These are phyloP conservation scores for Apiospora sp. DNA, from an alignment of 2,329 filamentous ascomycete species.

Conservation along the genomic window DNA sequence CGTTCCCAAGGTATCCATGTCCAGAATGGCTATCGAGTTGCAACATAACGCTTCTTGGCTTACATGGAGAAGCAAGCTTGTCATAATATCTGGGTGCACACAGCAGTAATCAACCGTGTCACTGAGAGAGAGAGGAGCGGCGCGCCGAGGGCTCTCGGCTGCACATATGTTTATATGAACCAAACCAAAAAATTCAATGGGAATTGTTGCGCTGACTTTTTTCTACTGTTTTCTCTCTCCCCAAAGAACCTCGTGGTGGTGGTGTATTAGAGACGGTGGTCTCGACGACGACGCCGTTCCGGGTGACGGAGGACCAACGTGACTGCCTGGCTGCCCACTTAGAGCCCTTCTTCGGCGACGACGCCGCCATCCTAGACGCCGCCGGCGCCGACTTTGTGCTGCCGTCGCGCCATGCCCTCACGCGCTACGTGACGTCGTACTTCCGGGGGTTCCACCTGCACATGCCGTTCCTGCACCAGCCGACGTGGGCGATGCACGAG, in stretches of 20 bases:
- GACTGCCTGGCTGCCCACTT: constrained; percentile 36
- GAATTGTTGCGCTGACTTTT: constrained; percentile 21
- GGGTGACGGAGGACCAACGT: constrained; percentile 46
- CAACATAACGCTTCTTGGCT: constrained; percentile 19
- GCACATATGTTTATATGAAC: constrained; percentile 19
- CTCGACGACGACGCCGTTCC: constrained; percentile 26
- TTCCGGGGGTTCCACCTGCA: constrained; percentile 49
- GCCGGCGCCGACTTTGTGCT: constrained; percentile 40
- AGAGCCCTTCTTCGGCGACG: constrained; percentile 40
- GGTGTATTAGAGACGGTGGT: constrained; percentile 22
- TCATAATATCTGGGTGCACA: constrained; percentile 14
- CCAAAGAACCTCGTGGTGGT: constrained; percentile 26
- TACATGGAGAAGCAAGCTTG: constrained; percentile 19
- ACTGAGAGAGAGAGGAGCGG: neutral
- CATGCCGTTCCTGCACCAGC: constrained; percentile 48
- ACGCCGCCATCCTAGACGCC: constrained; percentile 33
- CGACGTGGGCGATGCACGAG: constrained; percentile 43
- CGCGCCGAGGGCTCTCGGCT: constrained; percentile 15
- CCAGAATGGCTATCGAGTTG: constrained; percentile 22
- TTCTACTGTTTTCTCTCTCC: constrained; percentile 17
- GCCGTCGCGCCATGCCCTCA: constrained; percentile 47
- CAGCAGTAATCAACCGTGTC: neutral
- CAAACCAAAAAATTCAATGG: neutral
- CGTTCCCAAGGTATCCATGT: constrained; percentile 24
- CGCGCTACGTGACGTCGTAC: constrained; percentile 46